Evolutionary conservation across 495 filamentous ascomycete species (phyloP), one percentile per base, ranked within the genome.

Genomic region (Daldinia vernicosa): DNA sequence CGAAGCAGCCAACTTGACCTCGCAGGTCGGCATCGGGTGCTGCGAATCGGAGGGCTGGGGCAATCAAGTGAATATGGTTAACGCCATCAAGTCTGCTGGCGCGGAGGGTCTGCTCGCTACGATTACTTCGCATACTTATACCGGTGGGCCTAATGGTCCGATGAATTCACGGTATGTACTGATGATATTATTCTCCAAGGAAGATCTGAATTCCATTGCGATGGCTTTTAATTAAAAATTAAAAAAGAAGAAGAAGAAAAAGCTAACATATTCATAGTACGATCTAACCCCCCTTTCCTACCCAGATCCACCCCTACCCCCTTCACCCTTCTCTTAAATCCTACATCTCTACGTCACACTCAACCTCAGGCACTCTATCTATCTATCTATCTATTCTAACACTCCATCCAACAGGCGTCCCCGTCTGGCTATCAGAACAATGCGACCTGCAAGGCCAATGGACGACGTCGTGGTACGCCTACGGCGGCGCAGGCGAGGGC

Each of bases 401-500:
- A 37, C 35, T 15, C n/a, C n/a, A 27, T 15, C n/a, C n/a, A 27
- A 1, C 57, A 71, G 68, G 69, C 15, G 70, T 74, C 50, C 76
- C 75, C 45, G 76, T 81, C 50, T 81, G 80, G 79, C 70, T 81
- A 27, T 77, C 76, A 2, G 80, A 81, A 69, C 78, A 83, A 64
- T 83, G 79, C 57, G 84, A 86, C 64, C 77, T 86, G 15, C 80
- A 83, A 62, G 82, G 80, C 26, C 69, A 61, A 15, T 85, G 81
- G 79, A 81, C 75, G 24, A 81, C 83, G 12, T 63, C 77, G 5
- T 89, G 86, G 84, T 84, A 84, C 75, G 28, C 63, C 12, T 69
- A 37, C 51, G 84, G 85, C 59, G 81, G 77, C 22, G 77, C 78
- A 1, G 82, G 82, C 52, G 87, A 88, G 30, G 87, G 86, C 1